Base-by-base conservation (phyloP, 441 rosid genomes). In the Pelargonium exstipulatum region DNA sequence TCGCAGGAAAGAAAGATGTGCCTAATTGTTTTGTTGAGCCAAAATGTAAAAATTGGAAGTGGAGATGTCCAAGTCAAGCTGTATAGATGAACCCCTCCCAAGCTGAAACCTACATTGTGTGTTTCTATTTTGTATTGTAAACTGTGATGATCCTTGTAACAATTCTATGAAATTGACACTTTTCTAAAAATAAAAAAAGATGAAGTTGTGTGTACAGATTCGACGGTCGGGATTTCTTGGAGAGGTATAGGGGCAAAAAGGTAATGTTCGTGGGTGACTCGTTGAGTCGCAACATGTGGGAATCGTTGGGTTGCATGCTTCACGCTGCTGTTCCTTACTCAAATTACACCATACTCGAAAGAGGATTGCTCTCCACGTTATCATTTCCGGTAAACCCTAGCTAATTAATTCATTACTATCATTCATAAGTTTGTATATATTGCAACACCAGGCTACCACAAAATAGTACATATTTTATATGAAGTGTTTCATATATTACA, bases 261-360 rank as follows among this genome's bases (percentile, higher is more conserved):
- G 77, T 84, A 58, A 43, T 84, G 67, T 78, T 84, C 14, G 88
- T 86, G 1, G 88, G 90, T 67, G 90, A 86, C 72, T 86, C 88
- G 3, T 61, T 86, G 26, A 86, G 90, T 73, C 72, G 71, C 73
- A 83, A 83, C 65, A 84, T 84, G 87, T 84, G 88, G 87, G 32
- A 76, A 26, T 84, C 90, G 0, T 51, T 84, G 0, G 26, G 74
- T 5, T 84, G 90, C 70, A 77, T 83, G 82, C 84, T 86, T 67
- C 82, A 83, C 61, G 73, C 85, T 0, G 70, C 79, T 13, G 66
- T 74, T 35, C 85, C 86, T 8, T 61, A 24, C 14, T 74, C 82
- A 16, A 64, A 5, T 5, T 83, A 81, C 29, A 66, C 68, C 66
- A 64, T 75, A 13, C 32, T 62, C 9, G 16, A 8, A 49, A 29